Evolutionary conservation across 129 eudicot genomes (phyloP).

Genomic region (Oenanthe sinensis): DNA sequence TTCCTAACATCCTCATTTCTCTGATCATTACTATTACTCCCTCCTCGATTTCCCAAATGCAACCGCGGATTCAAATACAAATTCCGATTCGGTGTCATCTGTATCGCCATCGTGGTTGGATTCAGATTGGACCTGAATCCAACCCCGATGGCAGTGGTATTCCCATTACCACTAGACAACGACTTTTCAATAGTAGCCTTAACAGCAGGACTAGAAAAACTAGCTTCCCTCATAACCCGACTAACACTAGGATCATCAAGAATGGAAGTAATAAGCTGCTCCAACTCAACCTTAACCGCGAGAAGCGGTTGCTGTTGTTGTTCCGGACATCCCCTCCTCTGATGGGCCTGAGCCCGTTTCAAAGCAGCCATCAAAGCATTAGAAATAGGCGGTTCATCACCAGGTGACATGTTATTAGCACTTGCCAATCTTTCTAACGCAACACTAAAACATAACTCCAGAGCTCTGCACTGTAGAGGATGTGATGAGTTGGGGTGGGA

Average conservation of each 20-base stretch:
- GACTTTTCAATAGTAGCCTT: constrained; percentile 83
- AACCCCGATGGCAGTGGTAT: constrained; percentile 26
- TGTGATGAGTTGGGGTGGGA: constrained; percentile 92
- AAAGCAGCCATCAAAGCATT: constrained; percentile 91
- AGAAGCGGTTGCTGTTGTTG: constrained; percentile 90
- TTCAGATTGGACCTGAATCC: constrained; percentile 35
- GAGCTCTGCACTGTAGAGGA: constrained; percentile 87
- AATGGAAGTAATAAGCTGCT: constrained; percentile 62
- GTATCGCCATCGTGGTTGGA: constrained; percentile 10
- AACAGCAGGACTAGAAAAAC: constrained; percentile 90
- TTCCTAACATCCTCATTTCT: constrained; percentile 62
- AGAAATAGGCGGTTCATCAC: constrained; percentile 69
- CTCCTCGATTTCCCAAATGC: constrained; percentile 15
- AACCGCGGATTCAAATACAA: constrained; percentile 54
- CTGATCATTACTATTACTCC: constrained; percentile 9
- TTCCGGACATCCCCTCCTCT: constrained; percentile 80
- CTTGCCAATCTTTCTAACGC: constrained; percentile 85
- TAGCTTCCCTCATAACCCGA: constrained; percentile 92
- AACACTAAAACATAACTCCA: constrained; percentile 88
- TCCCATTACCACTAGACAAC: constrained; percentile 8
- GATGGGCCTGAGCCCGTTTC: constrained; percentile 83
- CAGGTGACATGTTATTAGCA: constrained; percentile 27
- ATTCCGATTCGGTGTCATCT: constrained; percentile 26
- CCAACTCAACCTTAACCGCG: constrained; percentile 79
- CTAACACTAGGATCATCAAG: constrained; percentile 97